Percentiles rank a stretch among this genome's conserved stretches.
phyloP scores from a whole-genome alignment of 2,329 filamentous ascomycete species.

The Leptographium galeiforme region DNA sequence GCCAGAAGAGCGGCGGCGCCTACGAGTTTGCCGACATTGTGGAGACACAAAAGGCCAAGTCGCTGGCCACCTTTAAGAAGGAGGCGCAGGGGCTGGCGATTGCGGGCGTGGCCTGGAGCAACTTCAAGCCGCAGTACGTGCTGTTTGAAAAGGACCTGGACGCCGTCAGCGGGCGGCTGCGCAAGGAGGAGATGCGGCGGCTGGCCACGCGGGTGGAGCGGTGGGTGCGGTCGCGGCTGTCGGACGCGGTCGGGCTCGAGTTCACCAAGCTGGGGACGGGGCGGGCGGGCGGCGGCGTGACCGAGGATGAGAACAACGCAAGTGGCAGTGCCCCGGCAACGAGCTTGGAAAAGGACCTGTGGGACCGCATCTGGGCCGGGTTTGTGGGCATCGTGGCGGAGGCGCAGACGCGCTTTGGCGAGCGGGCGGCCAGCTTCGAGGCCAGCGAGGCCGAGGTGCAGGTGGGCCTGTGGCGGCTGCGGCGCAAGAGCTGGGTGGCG shows the following conservation, averaged over 20 bases:
- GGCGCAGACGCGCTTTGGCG: conserved; percentile 73
- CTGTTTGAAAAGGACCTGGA: conserved; percentile 86
- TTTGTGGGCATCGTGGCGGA: conserved; percentile 75
- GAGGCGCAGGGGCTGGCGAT: conserved; percentile 65
- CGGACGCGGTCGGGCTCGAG: conserved; percentile 78
- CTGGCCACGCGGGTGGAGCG: conserved; percentile 83
- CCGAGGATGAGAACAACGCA: neutral
- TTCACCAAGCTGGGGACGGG: conserved; percentile 94
- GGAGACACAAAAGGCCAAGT: conserved; percentile 62
- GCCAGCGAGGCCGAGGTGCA: conserved; percentile 84
- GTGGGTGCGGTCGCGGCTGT: conserved; percentile 80
- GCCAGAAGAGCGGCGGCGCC: conserved; percentile 77
- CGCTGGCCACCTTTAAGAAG: conserved; percentile 59
- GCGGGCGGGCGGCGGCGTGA: conserved; percentile 62
- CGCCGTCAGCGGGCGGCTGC: conserved; percentile 68
- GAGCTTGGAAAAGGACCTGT: conserved; percentile 67
- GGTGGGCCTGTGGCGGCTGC: conserved; percentile 80
- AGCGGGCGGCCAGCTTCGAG: conserved; percentile 85
- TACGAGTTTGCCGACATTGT: conserved; percentile 98
- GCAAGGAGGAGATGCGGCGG: conserved; percentile 92
- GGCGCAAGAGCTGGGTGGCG: conserved; percentile 89
- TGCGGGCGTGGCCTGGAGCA: conserved; percentile 72
- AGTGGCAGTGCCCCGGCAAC: conserved; percentile 37
- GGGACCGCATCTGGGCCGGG: conserved; percentile 87
- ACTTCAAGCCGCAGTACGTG: conserved; percentile 65